These are phyloP conservation scores for Phytophthora foliorum DNA, from an alignment of 352 stramenopile genomes.

Conservation along the genomic window DNA sequence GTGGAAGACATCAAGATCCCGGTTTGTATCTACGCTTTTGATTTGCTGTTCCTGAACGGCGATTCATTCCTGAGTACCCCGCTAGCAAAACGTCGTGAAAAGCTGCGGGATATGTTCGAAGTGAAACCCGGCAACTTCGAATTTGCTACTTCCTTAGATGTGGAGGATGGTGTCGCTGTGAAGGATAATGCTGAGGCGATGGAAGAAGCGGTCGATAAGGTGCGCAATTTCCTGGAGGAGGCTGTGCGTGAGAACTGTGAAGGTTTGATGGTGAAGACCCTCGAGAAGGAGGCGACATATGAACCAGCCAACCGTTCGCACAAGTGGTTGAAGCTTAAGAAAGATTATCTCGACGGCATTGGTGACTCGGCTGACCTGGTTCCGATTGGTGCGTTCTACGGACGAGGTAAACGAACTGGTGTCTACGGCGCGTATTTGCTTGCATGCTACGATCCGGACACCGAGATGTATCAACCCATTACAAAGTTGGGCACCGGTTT, in stretches of 20 bases:
- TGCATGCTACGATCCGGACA: conserved; percentile 98
- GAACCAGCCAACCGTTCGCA: conserved; percentile 97
- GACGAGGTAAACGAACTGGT: conserved; percentile 96
- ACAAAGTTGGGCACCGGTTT: conserved; percentile 99
- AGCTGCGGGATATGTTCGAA: conserved; percentile 94
- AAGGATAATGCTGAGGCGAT: conserved; percentile 91
- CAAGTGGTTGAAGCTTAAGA: conserved; percentile 99
- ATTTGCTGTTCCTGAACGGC: conserved; percentile 99
- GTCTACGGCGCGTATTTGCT: conserved; percentile 99
- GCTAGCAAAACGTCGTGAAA: conserved; percentile 91
- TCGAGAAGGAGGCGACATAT: conserved; percentile 97
- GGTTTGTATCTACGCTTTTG: conserved; percentile 97
- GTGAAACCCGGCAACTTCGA: conserved; percentile 95
- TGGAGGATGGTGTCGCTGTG: conserved; percentile 87
- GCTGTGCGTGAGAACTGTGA: conserved; percentile 95
- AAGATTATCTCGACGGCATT: conserved; percentile 99
- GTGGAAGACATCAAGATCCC: conserved; percentile 92
- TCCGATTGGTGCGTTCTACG: conserved; percentile 98
- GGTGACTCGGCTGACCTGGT: conserved; percentile 99
- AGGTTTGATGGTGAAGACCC: conserved; percentile 99
- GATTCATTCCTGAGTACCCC: conserved; percentile 93
- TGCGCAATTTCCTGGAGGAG: conserved; percentile 96
- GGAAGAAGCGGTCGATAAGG: conserved; percentile 80
- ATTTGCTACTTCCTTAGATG: conserved; percentile 94
- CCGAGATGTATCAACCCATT: conserved; percentile 98